Conservation (phyloP, 2,329 filamentous ascomycete species). For the Didymosphaeria variabile region DNA sequence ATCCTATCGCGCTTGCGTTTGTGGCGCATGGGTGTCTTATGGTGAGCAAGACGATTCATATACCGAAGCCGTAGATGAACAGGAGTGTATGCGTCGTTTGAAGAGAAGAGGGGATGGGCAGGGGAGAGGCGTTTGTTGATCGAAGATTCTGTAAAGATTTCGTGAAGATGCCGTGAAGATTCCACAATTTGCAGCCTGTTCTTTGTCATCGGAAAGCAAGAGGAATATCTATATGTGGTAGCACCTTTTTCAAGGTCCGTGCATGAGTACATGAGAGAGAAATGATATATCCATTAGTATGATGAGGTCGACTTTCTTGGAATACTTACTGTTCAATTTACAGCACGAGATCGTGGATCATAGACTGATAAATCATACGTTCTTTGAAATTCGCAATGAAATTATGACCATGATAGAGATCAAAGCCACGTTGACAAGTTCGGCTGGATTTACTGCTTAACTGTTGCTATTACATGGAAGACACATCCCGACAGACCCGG, state of each 20-base stretch:
- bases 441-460: constrained; percentile 13
- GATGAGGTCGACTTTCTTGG: not conserved
- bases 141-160: not conserved
- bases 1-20: constrained; percentile 83
- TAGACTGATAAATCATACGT: not conserved
- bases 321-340: not conserved
- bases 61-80: constrained; percentile 78
- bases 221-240: not conserved
- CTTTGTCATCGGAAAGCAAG: not conserved
- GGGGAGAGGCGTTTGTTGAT: not conserved
- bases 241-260: not conserved
- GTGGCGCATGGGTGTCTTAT: constrained; percentile 90
- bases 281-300: not conserved
- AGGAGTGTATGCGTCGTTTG: not conserved
- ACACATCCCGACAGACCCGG: not conserved
- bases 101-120: not conserved
- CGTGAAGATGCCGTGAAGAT: not conserved
- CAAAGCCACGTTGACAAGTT: too few relatives aligned
- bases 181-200: not conserved
- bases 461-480: constrained; percentile 20
- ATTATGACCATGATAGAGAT: not conserved
- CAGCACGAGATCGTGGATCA: not conserved
- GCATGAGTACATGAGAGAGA: constrained; percentile 5
- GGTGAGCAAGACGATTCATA: constrained; percentile 93
- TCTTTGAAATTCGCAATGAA: not conserved